Base-by-base conservation (phyloP, 2,329 filamentous ascomycete species). In the Fusarium paranaense region DNA sequence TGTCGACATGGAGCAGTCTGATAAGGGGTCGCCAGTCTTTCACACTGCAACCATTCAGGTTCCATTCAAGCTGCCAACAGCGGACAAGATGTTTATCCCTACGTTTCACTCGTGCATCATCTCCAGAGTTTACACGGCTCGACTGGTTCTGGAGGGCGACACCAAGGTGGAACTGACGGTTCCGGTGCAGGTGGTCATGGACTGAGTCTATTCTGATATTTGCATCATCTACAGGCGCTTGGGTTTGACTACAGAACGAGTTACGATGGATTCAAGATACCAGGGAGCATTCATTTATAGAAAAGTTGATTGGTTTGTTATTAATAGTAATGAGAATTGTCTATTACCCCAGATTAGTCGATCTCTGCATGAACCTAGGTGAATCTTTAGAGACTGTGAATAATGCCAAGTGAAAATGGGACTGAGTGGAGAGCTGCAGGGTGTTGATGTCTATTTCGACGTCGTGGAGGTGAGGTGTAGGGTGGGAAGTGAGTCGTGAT, bases 171-270 rank as follows among this genome's bases (percentile, higher is more conserved):
- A 75, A n/a, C 16, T 75, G 63, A 54, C 42, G 0, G 72, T 75
- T 32, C 72, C 72, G 5, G 47, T 75, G 0, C 72, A 75, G 38
- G 66, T 75, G 2, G 72, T 75, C 1, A 75, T 75, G 72, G 72
- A 58, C 20, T 42, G 47, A 18, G 62, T 47, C 69, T 37, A 30
- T 52, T 32, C 27, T 52, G 25, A n/a, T 27, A 27, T 57, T 58
- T 30, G 22, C 18, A 58, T 18, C 50, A 56, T 37, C 10, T 22
- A 3, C 30, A n/a, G 52, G 52, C 52, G 52, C 52, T 22, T 57
- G n/a, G 30, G 27, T 38, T 52, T 37, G 32, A 38, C 18, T 37
- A 22, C 22, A 14, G 47, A 32, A 52, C 47, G 47, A 52, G 13
- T 57, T 45, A 71, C 18, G 62, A 73, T 47, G 42, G 62, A 67